Percentiles rank a stretch among this genome's conserved stretches.
phyloP scores from a whole-genome alignment of 768 basidiomycete genomes.

The Boletus rubropictus region DNA sequence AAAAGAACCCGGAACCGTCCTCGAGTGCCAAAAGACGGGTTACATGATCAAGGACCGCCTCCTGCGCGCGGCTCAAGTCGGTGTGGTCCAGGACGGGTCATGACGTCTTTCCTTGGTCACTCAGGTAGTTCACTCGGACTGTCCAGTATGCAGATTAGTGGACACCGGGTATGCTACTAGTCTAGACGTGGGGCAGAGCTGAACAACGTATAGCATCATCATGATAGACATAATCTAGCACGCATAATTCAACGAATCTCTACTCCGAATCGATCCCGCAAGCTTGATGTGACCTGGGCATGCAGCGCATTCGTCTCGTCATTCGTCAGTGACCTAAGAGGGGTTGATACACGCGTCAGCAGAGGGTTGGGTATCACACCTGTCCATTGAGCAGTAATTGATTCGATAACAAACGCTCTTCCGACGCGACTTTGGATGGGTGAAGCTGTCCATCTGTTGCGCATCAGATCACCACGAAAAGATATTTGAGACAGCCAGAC shows the following conservation, averaged over 20 bases:
- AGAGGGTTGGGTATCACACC: slow-evolving; percentile 37
- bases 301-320: slow-evolving; percentile 87
- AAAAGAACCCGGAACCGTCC: slow-evolving; percentile 82
- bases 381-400: slow-evolving; percentile 96
- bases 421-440: slow-evolving; percentile 79
- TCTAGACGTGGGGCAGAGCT: slow-evolving; percentile 28
- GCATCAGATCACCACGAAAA: slow-evolving; percentile 2
- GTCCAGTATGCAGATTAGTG: slow-evolving; percentile 1
- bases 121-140: not conserved
- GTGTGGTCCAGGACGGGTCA: slow-evolving; percentile 72
- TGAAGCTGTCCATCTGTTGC: slow-evolving; percentile 81
- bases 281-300: slow-evolving; percentile 46
- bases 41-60: slow-evolving; percentile 94
- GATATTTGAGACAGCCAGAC: slow-evolving; percentile 36
- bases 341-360: slow-evolving; percentile 2
- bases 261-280: slow-evolving; percentile 65
- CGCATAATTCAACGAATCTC: slow-evolving; percentile 73
- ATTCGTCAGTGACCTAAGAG: slow-evolving; percentile 71
- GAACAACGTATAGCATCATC: slow-evolving; percentile 20
- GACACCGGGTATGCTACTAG: slow-evolving; percentile 13
- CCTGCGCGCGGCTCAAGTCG: slow-evolving; percentile 92
- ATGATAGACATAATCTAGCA: slow-evolving; percentile 35
- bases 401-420: slow-evolving; percentile 84
- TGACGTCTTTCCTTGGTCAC: slow-evolving; percentile 22
- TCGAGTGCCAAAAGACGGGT: slow-evolving; percentile 86